Base-by-base conservation (phyloP, 2,329 filamentous ascomycete species). In the Thermoascus crustaceus region DNA sequence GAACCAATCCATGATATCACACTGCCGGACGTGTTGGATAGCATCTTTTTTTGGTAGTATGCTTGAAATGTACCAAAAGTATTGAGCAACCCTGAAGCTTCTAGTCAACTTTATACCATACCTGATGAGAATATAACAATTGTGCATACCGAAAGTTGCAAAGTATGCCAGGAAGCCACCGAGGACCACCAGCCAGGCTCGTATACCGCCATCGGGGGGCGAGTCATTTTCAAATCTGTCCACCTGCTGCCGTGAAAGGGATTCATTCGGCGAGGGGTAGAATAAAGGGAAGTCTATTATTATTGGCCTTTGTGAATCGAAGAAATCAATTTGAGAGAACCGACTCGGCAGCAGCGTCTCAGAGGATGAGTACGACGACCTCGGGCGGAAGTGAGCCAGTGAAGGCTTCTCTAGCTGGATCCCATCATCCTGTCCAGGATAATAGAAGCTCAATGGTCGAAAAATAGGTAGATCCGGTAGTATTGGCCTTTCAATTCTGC, bases 131-230 rank as follows among this genome's bases (percentile, higher is more conserved):
- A n/a, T n/a, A n/a, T n/a, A n/a, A n/a, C n/a, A n/a, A n/a, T n/a
- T n/a, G n/a, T n/a, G n/a, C n/a, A n/a, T n/a, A 29, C 26, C 26
- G n/a, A 29, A 29, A 29, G 26, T 29, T 29, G 26, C 13, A 29
- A 29, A 29, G 14, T 29, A 29, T 29, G 26, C 26, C 18, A 29
- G 26, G 14, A 29, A 37, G 13, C 35, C 35, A 4, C 35, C 35
- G 18, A 32, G 17, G 17, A 37, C 35, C 18, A 32, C 26, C 16
- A 37, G 35, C 35, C 35, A 37, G 11, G 27, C 35, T 37, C 24
- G 35, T 16, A 37, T 8, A 32, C 35, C 35, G 19, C 35, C 35
- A 26, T 37, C 35, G n/a, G 35, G 35, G 17, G 26, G 26, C 14
- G 4, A 16, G 14, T 29, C 26, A 29, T 18, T 4, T 3, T 17